phyloP scores from a whole-genome alignment of 768 basidiomycete species.

The Lactarius sp. region DNA sequence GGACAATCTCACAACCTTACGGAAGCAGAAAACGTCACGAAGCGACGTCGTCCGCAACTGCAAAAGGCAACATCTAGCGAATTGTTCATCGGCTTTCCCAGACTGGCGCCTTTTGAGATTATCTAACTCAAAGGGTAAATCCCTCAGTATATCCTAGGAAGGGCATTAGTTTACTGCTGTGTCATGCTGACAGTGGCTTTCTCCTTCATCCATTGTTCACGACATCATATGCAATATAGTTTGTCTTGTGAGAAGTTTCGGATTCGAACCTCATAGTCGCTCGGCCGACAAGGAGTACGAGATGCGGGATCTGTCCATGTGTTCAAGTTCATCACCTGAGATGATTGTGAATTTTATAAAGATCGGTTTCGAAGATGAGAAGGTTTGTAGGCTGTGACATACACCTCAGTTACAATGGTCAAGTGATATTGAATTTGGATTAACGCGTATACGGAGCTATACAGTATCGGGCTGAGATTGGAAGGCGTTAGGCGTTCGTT shows the following conservation, averaged over 20 bases:
- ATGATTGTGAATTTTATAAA: not conserved
- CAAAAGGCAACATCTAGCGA: constrained; percentile 10
- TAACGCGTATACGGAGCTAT: not conserved
- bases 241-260: not conserved
- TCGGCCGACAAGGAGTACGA: not conserved
- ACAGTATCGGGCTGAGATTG: not conserved
- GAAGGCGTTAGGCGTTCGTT: not conserved
- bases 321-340: not conserved
- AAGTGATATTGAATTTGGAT: not conserved
- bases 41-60: not conserved
- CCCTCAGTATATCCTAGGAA: not conserved
- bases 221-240: not conserved
- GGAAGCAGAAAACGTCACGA: constrained; percentile 13
- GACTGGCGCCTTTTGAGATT: not conserved
- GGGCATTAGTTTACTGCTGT: not conserved
- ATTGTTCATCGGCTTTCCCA: not conserved
- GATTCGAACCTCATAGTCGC: not conserved
- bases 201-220: not conserved
- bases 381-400: not conserved
- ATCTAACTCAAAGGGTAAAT: not conserved
- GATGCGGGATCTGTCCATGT: not conserved
- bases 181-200: not conserved
- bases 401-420: not conserved
- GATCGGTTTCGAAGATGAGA: not conserved
- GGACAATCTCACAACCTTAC: not conserved